Conservation (phyloP, 2,329 filamentous ascomycete species). For the Hysterium pulicare region DNA sequence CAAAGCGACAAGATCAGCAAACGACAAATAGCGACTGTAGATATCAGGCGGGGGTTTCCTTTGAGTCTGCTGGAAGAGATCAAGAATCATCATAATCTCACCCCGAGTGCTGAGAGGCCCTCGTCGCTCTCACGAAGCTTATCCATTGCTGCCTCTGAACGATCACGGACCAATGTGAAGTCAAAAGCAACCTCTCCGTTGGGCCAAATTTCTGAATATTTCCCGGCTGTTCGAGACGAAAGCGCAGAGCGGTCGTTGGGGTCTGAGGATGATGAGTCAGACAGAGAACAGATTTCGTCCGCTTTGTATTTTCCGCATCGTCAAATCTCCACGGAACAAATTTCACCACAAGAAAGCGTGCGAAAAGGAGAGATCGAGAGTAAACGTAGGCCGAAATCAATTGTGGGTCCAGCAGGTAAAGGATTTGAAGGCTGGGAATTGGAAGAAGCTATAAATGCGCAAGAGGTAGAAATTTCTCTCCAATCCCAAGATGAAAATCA, state of each 20-base stretch:
- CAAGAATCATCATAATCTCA: slow-evolving; percentile 52
- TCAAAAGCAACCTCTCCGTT: slow-evolving; percentile 15
- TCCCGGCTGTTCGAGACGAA: slow-evolving; percentile 19
- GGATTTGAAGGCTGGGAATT: slow-evolving; percentile 24
- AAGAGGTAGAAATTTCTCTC: slow-evolving; percentile 62
- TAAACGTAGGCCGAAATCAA: slow-evolving; percentile 22
- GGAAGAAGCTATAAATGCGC: slow-evolving; percentile 31
- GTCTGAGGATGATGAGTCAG: slow-evolving; percentile 61
- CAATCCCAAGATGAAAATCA: slow-evolving; percentile 59
- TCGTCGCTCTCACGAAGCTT: slow-evolving; percentile 54
- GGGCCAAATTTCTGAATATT: slow-evolving; percentile 26
- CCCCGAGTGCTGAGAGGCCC: slow-evolving; percentile 44
- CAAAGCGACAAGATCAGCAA: no score
- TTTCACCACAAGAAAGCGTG: slow-evolving; percentile 17
- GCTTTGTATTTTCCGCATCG: slow-evolving; percentile 80
- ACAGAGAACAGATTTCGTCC: slow-evolving; percentile 83
- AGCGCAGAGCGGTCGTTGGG: slow-evolving; percentile 22
- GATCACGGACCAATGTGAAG: slow-evolving; percentile 22
- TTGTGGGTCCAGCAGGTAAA: slow-evolving; percentile 20
- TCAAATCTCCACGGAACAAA: slow-evolving; percentile 45
- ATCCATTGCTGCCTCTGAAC: slow-evolving; percentile 33
- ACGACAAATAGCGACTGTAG: no score
- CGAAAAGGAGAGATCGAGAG: slow-evolving; percentile 24
- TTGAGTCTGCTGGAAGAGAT: slow-evolving; percentile 55
- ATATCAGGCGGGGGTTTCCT: no score